Evolutionary conservation across 495 filamentous ascomycete species (phyloP), one percentile per base, ranked within the genome.

Genomic region (Corynascus novoguineensis): DNA sequence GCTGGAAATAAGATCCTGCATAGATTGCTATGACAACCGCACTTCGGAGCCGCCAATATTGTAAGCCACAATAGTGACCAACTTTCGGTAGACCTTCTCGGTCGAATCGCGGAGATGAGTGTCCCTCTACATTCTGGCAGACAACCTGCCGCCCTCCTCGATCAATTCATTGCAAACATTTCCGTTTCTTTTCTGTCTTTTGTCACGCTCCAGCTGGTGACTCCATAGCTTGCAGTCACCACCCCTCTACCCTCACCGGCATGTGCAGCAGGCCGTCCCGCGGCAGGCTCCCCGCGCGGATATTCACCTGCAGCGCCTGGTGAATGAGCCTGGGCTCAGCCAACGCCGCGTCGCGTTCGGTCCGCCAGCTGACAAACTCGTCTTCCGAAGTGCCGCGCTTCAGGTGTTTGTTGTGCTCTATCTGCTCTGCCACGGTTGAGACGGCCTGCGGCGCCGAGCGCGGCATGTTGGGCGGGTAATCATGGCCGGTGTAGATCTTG

Each of bases 251-350:
- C 60, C 75, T 78, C 28, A 81, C 44, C 1, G 78, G 78, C 17
- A 81, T 35, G 52, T 68, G 69, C 57, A 81, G 48, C 52, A 81
- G 61, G 31, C 74, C 45, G 47, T 71, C 60, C 0, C 72, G 70
- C 6, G 81, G 81, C 56, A 85, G 55, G 50, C 64, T 46, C 0
- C 82, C 83, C 10, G 65, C 82, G 3, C 82, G 68, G 44, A 85
- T 78, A 59, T 86, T 86, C 4, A 83, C 47, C 67, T 86, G 83
- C 66, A 86, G 61, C 5, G 79, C 69, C 63, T 76, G 77, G 61
- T 83, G 76, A 22, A 86, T 57, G 55, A 85, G 63, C 48, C 68
- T 72, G 6, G 83, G 83, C 52, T 72, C 80, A 7, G 60, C 68
- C 22, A 85, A 58, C 7, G 11, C 53, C 4, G 68, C 62, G 68